phyloP scores from a whole-genome alignment of 371 early-diverging fungal genomes.

The Coemansia sp. region DNA sequence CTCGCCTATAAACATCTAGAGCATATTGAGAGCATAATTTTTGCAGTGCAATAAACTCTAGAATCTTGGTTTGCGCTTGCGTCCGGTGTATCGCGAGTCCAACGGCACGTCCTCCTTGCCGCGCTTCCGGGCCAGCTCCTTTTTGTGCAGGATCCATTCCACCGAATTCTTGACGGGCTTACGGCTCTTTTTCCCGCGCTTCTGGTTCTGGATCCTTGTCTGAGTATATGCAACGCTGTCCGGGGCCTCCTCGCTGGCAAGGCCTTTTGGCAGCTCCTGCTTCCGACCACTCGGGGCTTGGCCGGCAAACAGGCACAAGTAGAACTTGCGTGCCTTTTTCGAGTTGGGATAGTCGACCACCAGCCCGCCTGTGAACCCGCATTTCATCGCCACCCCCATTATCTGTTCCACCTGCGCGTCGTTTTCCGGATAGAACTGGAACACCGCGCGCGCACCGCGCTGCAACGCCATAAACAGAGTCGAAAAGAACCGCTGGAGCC shows the following conservation, averaged over 20 bases:
- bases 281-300: conserved; percentile 58
- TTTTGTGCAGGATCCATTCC: conserved; percentile 92
- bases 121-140: conserved; percentile 76
- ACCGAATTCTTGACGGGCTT: conserved; percentile 73
- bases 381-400: conserved; percentile 79
- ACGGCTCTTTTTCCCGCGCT: conserved; percentile 49
- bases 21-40: conserved; percentile 1
- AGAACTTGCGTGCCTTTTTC: conserved; percentile 96
- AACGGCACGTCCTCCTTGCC: conserved; percentile 83
- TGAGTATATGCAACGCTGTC: conserved; percentile 42
- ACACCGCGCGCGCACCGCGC: conserved; percentile 91
- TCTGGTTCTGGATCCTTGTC: conserved; percentile 31
- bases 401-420: conserved; percentile 95
- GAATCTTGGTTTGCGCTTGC: conserved; percentile 86
- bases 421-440: conserved; percentile 99
- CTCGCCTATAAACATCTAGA: no score
- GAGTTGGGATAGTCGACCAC: conserved; percentile 97
- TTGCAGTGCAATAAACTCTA: conserved; percentile 42
- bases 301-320: conserved; percentile 94
- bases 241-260: conserved; percentile 73
- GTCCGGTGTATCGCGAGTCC: conserved; percentile 96
- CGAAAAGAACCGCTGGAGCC: conserved; percentile 91
- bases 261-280: conserved; percentile 72
- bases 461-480: conserved; percentile 87
- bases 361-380: conserved; percentile 97